A percentile compares a stretch with the other conserved stretches of the same genome.
Evolutionary conservation across 1,284 basidiomycete genomes (phyloP).

Genomic region (Ceratobasidium sp.): DNA sequence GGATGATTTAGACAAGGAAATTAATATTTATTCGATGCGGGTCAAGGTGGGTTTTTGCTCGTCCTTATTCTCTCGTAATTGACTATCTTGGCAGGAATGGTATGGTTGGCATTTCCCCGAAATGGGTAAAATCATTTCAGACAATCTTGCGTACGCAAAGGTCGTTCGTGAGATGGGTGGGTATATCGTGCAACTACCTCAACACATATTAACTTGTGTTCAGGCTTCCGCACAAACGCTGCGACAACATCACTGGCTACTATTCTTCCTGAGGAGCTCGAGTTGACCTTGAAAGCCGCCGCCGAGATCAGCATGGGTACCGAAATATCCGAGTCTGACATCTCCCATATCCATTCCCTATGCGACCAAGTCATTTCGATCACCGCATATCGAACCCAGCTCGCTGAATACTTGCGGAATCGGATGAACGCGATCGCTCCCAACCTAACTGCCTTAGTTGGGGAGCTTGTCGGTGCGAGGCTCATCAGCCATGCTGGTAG

Average conservation of each 20-base stretch:
- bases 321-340: conserved; percentile 95
- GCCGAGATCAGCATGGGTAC: conserved; percentile 99
- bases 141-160: conserved; percentile 97
- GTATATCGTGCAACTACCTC: conserved; percentile 46
- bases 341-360: conserved; percentile 91
- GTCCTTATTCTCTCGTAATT: conserved; percentile 10
- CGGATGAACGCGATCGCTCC: conserved; percentile 98
- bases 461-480: conserved; percentile 94
- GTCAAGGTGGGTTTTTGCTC: conserved; percentile 74
- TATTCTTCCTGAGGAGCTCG: conserved; percentile 94
- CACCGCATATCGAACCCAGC: conserved; percentile 89
- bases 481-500: conserved; percentile 97
- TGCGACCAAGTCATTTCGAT: conserved; percentile 98
- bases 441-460: conserved; percentile 93
- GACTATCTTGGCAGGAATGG: conserved; percentile 76
- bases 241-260: conserved; percentile 83
- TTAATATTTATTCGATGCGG: conserved; percentile 99
- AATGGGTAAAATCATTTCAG: conserved; percentile 97
- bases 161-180: conserved; percentile 84
- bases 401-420: conserved; percentile 94
- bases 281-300: conserved; percentile 88
- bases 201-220: neutral
- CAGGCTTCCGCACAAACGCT: conserved; percentile 93
- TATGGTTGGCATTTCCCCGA: conserved; percentile 99
- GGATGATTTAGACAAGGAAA: conserved; percentile 98